Evolutionary conservation across 75 land plant species (phyloP).

Genomic region (Cupressus sempervirens): DNA sequence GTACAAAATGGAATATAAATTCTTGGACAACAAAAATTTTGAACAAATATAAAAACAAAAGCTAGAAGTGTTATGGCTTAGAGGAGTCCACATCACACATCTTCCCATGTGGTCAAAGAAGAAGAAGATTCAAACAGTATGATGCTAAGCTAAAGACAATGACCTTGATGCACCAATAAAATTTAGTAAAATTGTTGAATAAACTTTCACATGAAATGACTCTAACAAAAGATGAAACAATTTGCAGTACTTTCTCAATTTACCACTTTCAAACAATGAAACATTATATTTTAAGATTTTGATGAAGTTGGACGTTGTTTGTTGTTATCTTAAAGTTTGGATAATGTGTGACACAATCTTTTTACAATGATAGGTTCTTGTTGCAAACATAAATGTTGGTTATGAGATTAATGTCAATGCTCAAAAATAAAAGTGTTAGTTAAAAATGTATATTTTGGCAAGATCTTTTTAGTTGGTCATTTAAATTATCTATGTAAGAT

Average conservation of each 20-base stretch:
- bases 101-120: too few species aligned
- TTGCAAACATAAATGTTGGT: slow-evolving; percentile 89
- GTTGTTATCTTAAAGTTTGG: background rate
- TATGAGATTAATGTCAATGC: slow-evolving; percentile 92
- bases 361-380: slow-evolving; percentile 58
- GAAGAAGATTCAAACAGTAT: too few species aligned
- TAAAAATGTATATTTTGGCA: background rate
- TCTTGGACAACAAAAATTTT: too few species aligned
- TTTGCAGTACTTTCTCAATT: slow-evolving; percentile 94
- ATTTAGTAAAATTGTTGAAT: slow-evolving; percentile 87
- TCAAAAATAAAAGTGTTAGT: slow-evolving; percentile 39
- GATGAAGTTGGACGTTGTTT: background rate
- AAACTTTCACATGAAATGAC: slow-evolving; percentile 85
- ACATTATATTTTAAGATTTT: background rate
- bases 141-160: too few species aligned
- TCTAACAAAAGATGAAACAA: slow-evolving; percentile 78
- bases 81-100: too few species aligned
- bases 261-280: background rate
- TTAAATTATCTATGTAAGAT: background rate
- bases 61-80: too few species aligned
- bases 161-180: too few species aligned
- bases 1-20: too few species aligned
- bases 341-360: background rate
- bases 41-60: too few species aligned
- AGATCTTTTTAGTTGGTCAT: background rate